A percentile compares a stretch with the other conserved stretches of the same genome.
phyloP scores from a whole-genome alignment of 2,329 filamentous ascomycete genomes.

The Aspergillus sp. region DNA sequence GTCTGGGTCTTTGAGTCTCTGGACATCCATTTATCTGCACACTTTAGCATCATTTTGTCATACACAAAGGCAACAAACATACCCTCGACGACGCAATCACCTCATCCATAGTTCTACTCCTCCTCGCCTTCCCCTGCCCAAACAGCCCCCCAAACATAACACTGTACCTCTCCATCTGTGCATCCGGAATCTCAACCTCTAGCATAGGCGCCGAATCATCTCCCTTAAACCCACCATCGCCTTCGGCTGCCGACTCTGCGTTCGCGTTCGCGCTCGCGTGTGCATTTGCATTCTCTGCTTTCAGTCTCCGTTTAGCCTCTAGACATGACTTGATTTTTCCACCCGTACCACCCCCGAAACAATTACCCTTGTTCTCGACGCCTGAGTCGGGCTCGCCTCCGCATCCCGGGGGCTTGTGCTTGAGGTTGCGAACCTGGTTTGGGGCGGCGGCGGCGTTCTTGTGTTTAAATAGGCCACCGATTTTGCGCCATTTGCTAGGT shows the following conservation, averaged over 20 bases:
- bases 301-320: slow-evolving; percentile 7
- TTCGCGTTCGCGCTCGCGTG: slow-evolving; percentile 14
- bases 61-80: slow-evolving; percentile 21
- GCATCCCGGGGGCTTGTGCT: slow-evolving; percentile 4
- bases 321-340: slow-evolving; percentile 13
- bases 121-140: slow-evolving; percentile 35
- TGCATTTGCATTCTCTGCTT: not conserved
- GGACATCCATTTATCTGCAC: slow-evolving; percentile 4
- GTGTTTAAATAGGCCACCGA: slow-evolving; percentile 38
- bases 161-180: slow-evolving; percentile 82
- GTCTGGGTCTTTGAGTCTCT: slow-evolving; percentile 10
- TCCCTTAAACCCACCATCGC: slow-evolving; percentile 4
- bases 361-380: not conserved
- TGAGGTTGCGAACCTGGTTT: slow-evolving; percentile 16
- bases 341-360: not conserved
- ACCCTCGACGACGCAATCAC: slow-evolving; percentile 48
- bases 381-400: not conserved
- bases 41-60: slow-evolving; percentile 2
- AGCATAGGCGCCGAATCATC: slow-evolving; percentile 41
- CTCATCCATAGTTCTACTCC: slow-evolving; percentile 37
- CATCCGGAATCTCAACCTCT: slow-evolving; percentile 71
- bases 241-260: slow-evolving; percentile 10
- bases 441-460: slow-evolving; percentile 30
- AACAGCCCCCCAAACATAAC: slow-evolving; percentile 83
- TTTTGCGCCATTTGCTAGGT: slow-evolving; percentile 42